Base-by-base conservation (phyloP, 306 rosid species). In the Cucumis hystrix region DNA sequence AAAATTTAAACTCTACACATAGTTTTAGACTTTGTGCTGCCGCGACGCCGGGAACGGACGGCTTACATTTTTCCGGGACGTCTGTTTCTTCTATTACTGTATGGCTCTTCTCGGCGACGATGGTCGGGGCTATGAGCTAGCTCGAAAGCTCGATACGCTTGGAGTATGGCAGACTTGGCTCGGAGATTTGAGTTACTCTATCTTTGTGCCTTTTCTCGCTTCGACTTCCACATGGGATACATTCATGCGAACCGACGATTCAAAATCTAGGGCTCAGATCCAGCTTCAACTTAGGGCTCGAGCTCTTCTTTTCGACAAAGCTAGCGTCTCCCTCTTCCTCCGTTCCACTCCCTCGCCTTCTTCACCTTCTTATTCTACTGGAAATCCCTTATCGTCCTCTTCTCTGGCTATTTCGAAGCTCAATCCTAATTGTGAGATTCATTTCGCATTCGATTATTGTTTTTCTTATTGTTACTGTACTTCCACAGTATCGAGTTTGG, bases 231-330 rank as follows among this genome's bases (percentile, higher is more conserved):
- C 93, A 0, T 94, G 98, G 98, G 89, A 94, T 21, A 80, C 96
- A 15, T 94, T 94, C 85, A 83, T 95, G 87, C 65, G 86, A 57
- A 54, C 80, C 77, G 88, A 89, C 81, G 85, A 84, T 41, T 81
- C 97, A 81, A 89, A 89, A 81, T 83, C 98, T 79, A 87, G 89
- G 84, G 86, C 89, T 71, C 96, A 86, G 81, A 79, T 90, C 79
- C 89, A 83, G 10, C 96, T 95, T 54, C 98, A 92, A 45, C 95
- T 95, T 81, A 77, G 97, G 51, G 98, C 85, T 41, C 95, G 98
- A 16, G 97, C 98, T 0, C 98, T 95, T 72, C 89, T 95, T 71
- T 95, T 92, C 86, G 98, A 95, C 82, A 95, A 95, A 80, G 96
- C 98, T 77, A 64, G 84, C 43, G 83, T 80, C 78, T 91, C 98